Evolutionary conservation across 2,329 filamentous ascomycete species (phyloP).

Genomic region (Pseudocercospora macadamiae): DNA sequence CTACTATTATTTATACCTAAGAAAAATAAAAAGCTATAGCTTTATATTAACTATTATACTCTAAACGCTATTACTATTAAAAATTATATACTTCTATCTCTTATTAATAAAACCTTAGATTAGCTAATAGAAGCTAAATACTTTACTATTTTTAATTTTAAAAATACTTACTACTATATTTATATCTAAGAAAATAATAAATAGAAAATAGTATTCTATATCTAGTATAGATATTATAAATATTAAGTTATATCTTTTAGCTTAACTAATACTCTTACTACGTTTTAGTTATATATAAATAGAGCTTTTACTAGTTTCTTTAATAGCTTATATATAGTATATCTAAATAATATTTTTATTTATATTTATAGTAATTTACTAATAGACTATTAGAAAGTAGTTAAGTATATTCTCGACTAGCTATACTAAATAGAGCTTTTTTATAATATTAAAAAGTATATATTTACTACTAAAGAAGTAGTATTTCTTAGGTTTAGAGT

Average conservation of each 20-base stretch:
- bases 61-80: neutral
- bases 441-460: neutral
- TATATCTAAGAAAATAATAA: neutral
- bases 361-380: neutral
- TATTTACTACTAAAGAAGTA: neutral
- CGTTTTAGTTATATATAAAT: neutral
- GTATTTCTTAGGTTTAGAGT: neutral
- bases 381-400: neutral
- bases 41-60: neutral
- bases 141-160: neutral
- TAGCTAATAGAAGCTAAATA: neutral
- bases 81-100: neutral
- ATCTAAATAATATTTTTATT: neutral
- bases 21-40: neutral
- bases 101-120: neutral
- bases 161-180: neutral
- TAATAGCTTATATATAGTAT: neutral
- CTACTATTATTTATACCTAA: neutral
- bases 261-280: neutral
- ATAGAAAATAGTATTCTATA: neutral
- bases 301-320: neutral
- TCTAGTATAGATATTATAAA: neutral
- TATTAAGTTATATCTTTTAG: neutral
- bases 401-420: neutral
- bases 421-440: neutral